Evolutionary conservation across 2,329 filamentous ascomycete species (phyloP), one percentile per base, ranked within the genome.

Genomic region (Neopestalotiopsis clavispora): DNA sequence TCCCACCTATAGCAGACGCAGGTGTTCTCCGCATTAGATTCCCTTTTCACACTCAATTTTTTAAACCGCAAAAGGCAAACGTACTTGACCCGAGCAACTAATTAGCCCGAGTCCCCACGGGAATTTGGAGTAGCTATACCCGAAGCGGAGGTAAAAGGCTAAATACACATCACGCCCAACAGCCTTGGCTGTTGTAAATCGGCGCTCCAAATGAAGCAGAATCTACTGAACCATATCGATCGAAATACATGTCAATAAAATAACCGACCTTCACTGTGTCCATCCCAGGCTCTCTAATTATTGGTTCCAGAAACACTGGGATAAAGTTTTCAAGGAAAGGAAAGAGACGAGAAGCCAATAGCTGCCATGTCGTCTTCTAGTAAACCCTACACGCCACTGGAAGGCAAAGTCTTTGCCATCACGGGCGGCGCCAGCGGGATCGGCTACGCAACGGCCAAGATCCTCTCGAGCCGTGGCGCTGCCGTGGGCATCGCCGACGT

Each of bases 351-450:
- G 45, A 62, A 12, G 17, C 2, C 14, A 34, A 20, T 2, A 5
- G 34, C 23, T 10, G 12, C 58, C 40, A 40, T 57, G 60, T 40
- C 59, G 56, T 34, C 30, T 30, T 65, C 69, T 38, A 38, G 20
- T 60, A 38, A 60, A 12, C 14, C 42, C 10, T 71, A 71, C 72
- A 42, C 74, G 56, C 69, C 70, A 13, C 72, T 79, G 40, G 71
- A 75, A n/a, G 78, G 77, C 20, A 75, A 75, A 71, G 77, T 83
- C 17, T 82, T 80, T 66, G 82, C 81, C 61, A 75, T 84, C 57
- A 84, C 81, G 3, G 82, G 82, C 23, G 82, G 79, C 60, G 82
- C 81, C 17, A 82, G 81, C 65, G 82, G 76, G 4, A 78, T 78
- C 34, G 77, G 77, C 13, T 68, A 78, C 28, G 76, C 76, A 23